Percentiles rank a stretch among this genome's conserved stretches.
phyloP scores from a whole-genome alignment of 2,329 filamentous ascomycete genomes.

The Aspergillus neoniger region DNA sequence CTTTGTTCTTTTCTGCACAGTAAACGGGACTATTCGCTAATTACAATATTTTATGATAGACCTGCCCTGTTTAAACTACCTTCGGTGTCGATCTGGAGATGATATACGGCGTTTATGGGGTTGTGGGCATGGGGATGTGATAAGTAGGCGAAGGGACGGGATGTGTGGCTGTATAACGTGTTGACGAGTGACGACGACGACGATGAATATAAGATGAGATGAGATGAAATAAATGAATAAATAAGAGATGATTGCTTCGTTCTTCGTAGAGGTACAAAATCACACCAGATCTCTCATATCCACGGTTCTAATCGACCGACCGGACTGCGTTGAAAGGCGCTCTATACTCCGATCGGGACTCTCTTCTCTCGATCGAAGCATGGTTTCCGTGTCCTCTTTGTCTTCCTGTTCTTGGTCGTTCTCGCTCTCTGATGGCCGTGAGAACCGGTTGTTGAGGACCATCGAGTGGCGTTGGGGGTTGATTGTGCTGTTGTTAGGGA shows the following conservation, averaged over 20 bases:
- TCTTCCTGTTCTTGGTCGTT: slow-evolving; percentile 6
- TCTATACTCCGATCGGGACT: slow-evolving; percentile 1
- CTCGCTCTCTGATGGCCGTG: slow-evolving; percentile 21
- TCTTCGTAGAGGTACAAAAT: not conserved
- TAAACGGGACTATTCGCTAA: not conserved
- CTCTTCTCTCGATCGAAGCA: slow-evolving; percentile 17
- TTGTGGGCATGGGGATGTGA: not conserved
- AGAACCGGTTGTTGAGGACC: slow-evolving; percentile 40
- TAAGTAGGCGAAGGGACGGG: no score
- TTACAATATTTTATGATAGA: slow-evolving; percentile 14
- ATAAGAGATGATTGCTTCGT: not conserved
- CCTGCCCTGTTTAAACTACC: slow-evolving; percentile 23
- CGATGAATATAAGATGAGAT: not conserved
- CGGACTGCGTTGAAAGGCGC: not conserved
- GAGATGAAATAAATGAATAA: not conserved
- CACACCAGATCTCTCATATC: slow-evolving; percentile 16
- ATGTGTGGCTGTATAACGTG: not conserved
- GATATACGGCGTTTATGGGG: not conserved
- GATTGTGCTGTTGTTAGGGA: slow-evolving; percentile 38
- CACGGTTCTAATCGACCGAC: slow-evolving; percentile 7
- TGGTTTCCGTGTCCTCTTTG: slow-evolving; percentile 13
- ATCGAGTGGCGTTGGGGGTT: slow-evolving; percentile 31
- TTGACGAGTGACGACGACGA: not conserved
- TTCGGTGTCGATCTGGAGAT: not conserved
- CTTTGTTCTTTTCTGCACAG: not conserved